phyloP scores from a whole-genome alignment of 2,329 filamentous ascomycete genomes.

The Pseudopithomyces maydicus region DNA sequence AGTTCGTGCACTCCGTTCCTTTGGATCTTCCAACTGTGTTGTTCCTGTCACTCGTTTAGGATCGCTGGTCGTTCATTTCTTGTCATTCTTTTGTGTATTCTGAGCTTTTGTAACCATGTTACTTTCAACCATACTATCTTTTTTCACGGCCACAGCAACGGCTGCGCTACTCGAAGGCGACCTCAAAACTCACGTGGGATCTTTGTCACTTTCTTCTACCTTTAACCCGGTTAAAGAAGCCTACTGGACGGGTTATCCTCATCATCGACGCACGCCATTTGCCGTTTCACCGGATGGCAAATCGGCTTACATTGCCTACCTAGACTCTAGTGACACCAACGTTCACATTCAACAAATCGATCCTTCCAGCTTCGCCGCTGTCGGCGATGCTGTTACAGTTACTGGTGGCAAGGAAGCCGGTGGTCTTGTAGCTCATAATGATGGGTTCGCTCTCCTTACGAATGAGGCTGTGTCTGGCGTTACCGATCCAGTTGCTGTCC shows the following conservation, averaged over 20 bases:
- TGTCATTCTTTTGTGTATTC: conserved; percentile 30
- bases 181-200: conserved; percentile 49
- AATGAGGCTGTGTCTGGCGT: conserved; percentile 60
- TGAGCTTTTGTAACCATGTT: conserved; percentile 35
- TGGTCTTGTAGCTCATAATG: conserved; percentile 65
- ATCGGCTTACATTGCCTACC: conserved; percentile 64
- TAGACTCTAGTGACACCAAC: conserved; percentile 60
- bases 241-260: conserved; percentile 66
- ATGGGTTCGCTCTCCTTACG: conserved; percentile 67
- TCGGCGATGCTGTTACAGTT: conserved; percentile 58
- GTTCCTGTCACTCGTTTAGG: conserved; percentile 29
- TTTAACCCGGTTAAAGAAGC: conserved; percentile 64
- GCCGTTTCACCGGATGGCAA: conserved; percentile 64
- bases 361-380: conserved; percentile 59
- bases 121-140: conserved; percentile 37
- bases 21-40: conserved; percentile 26
- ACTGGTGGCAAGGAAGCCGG: conserved; percentile 61
- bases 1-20: conserved; percentile 16
- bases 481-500: conserved; percentile 58
- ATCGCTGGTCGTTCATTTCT: conserved; percentile 41
- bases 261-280: conserved; percentile 67
- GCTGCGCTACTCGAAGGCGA: conserved; percentile 48
- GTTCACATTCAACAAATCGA: conserved; percentile 64
- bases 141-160: conserved; percentile 39
- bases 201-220: conserved; percentile 53